Evolutionary conservation across 164 flowering plant species (phyloP).

Genomic region (Vitis cinerea): DNA sequence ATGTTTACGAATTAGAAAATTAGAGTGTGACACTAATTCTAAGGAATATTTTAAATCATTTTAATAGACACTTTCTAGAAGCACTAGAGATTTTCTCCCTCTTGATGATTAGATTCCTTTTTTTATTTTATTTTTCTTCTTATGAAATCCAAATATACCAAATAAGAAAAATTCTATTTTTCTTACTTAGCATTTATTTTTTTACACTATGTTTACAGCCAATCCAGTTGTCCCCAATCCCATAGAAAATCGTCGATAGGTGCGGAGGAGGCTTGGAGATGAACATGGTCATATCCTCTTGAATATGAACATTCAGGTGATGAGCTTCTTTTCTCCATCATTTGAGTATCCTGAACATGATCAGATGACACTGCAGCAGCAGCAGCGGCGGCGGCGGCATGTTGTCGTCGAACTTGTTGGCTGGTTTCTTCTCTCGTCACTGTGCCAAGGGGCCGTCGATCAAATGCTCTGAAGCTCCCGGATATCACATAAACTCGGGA

Average conservation of each 20-base stretch:
- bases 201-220: constrained; percentile 1
- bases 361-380: no score
- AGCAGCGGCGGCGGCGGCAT: no score
- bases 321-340: constrained; percentile 21
- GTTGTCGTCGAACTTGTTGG: neutral
- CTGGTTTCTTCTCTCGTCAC: neutral
- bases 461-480: constrained; percentile 61
- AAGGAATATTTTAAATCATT: no score
- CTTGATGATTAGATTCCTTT: no score
- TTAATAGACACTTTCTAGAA: no score
- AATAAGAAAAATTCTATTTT: no score
- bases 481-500: constrained; percentile 66
- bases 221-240: constrained; percentile 34
- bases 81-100: no score
- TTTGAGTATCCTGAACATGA: constrained; percentile 1
- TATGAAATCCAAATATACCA: no score
- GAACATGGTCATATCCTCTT: constrained; percentile 16
- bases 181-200: no score
- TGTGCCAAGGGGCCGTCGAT: constrained; percentile 55
- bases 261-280: constrained; percentile 7
- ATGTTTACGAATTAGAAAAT: no score
- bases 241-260: constrained; percentile 1
- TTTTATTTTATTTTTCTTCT: no score
- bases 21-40: no score
- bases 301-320: constrained; percentile 26